Evolutionary conservation across 495 filamentous ascomycete genomes (phyloP).

Genomic region (Penicillium dipodomyicola): DNA sequence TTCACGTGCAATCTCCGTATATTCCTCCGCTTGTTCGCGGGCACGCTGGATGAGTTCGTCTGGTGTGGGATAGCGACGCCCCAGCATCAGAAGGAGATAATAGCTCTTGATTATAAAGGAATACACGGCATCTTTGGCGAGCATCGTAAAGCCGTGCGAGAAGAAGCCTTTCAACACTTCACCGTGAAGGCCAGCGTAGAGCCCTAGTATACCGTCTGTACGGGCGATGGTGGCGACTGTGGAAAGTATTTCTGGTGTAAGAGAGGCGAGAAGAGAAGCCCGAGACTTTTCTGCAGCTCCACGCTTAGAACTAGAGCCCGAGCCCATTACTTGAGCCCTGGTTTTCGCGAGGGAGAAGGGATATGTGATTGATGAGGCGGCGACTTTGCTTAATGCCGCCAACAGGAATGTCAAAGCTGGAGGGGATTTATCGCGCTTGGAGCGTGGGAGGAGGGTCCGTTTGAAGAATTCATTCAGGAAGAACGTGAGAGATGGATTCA

Average conservation of each 20-base stretch:
- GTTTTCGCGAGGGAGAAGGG: slow-evolving; percentile 83
- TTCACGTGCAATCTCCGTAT: slow-evolving; percentile 43
- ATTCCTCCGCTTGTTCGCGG: slow-evolving; percentile 46
- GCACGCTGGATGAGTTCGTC: slow-evolving; percentile 44
- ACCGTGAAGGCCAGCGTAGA: slow-evolving; percentile 75
- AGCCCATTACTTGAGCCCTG: slow-evolving; percentile 58
- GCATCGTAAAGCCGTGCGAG: slow-evolving; percentile 84
- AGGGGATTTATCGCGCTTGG: slow-evolving; percentile 52
- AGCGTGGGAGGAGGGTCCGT: slow-evolving; percentile 51
- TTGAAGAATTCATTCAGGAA: slow-evolving; percentile 73
- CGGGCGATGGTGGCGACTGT: slow-evolving; percentile 61
- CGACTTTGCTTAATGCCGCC: slow-evolving; percentile 77
- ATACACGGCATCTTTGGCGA: slow-evolving; percentile 81
- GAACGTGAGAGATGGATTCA: slow-evolving; percentile 87
- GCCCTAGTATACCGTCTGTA: slow-evolving; percentile 62
- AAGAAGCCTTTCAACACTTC: slow-evolving; percentile 86
- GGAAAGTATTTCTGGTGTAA: slow-evolving; percentile 57
- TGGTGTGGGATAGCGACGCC: slow-evolving; percentile 43
- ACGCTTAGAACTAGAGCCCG: not conserved
- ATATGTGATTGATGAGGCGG: slow-evolving; percentile 78
- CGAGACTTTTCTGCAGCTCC: slow-evolving; percentile 3
- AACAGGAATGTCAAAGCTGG: slow-evolving; percentile 63
- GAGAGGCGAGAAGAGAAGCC: slow-evolving; percentile 10
- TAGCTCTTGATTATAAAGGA: slow-evolving; percentile 68
- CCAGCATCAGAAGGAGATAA: slow-evolving; percentile 43